These are phyloP conservation scores for Leucoagaricus sp. DNA, from an alignment of 1,284 basidiomycete genomes.

Conservation along the genomic window DNA sequence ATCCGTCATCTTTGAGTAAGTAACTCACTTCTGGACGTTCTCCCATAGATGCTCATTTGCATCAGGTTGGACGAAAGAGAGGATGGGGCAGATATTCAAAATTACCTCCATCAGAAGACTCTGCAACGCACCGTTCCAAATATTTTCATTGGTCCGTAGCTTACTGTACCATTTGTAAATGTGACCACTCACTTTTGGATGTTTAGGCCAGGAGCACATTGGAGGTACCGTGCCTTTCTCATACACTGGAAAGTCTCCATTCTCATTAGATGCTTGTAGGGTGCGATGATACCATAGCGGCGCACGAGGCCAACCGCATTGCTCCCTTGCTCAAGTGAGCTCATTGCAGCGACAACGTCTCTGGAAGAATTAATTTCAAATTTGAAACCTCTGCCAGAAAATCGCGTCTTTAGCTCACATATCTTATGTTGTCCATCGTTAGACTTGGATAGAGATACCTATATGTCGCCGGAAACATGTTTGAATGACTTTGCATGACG, in stretches of 20 bases:
- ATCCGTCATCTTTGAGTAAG: slow-evolving; percentile 62
- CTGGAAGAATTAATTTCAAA: neutral
- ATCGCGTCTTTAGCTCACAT: slow-evolving; percentile 1
- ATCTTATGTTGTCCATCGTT: too few relatives aligned
- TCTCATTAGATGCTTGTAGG: slow-evolving; percentile 30
- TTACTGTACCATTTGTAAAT: neutral
- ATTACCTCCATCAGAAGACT: slow-evolving; percentile 60
- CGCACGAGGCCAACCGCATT: slow-evolving; percentile 37
- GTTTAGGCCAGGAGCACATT: slow-evolving; percentile 54
- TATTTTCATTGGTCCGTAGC: slow-evolving; percentile 64
- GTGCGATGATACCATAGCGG: slow-evolving; percentile 40
- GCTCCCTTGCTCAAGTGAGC: slow-evolving; percentile 31
- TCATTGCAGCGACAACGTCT: neutral
- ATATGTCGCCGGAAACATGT: too few relatives aligned
- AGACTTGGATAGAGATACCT: too few relatives aligned
- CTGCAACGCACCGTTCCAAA: slow-evolving; percentile 67
- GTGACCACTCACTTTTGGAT: slow-evolving; percentile 7
- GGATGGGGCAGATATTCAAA: slow-evolving; percentile 60
- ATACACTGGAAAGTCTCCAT: neutral
- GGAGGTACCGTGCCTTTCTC: slow-evolving; percentile 41
- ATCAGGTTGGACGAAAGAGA: slow-evolving; percentile 43
- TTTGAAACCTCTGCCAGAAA: neutral
- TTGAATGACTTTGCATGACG: too few relatives aligned
- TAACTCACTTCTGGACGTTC: slow-evolving; percentile 10
- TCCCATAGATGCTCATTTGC: neutral